Evolutionary conservation across 331 rosid genomes (phyloP).

Genomic region (Malus hybrid): DNA sequence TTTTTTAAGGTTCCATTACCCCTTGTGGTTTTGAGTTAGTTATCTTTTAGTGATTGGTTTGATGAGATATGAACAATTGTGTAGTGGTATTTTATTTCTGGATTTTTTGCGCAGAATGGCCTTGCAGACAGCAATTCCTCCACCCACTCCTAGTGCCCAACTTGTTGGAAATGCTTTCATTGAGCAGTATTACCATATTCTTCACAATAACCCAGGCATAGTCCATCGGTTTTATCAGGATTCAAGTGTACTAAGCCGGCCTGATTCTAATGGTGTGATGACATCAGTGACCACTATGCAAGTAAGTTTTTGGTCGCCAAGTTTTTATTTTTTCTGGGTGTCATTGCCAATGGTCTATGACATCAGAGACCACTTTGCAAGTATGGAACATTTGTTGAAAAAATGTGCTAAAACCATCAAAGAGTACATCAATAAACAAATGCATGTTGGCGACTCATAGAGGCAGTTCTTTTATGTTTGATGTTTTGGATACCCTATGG

Average conservation of each 20-base stretch:
- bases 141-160: constrained; percentile 42
- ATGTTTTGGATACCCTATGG: not conserved
- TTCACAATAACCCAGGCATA: constrained; percentile 75
- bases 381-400: not conserved
- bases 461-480: not conserved
- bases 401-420: not conserved
- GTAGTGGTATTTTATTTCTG: constrained; percentile 1
- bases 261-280: constrained; percentile 70
- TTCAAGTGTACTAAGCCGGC: constrained; percentile 74
- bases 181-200: constrained; percentile 86
- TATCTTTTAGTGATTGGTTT: not conserved
- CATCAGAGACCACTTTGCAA: no score
- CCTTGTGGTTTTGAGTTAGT: not conserved
- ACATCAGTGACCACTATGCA: constrained; percentile 63
- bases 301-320: constrained; percentile 27
- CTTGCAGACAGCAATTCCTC: constrained; percentile 32
- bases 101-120: constrained; percentile 49
- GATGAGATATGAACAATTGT: constrained; percentile 12
- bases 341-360: not conserved
- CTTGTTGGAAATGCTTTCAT: constrained; percentile 95
- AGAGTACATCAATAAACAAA: not conserved
- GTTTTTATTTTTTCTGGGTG: no score
- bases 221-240: constrained; percentile 93
- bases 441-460: not conserved
- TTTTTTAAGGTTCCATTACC: not conserved